Percentiles rank a stretch among this genome's conserved stretches.
Conservation (phyloP, 2,329 filamentous ascomycete species). For the Xylaria sp. region DNA sequence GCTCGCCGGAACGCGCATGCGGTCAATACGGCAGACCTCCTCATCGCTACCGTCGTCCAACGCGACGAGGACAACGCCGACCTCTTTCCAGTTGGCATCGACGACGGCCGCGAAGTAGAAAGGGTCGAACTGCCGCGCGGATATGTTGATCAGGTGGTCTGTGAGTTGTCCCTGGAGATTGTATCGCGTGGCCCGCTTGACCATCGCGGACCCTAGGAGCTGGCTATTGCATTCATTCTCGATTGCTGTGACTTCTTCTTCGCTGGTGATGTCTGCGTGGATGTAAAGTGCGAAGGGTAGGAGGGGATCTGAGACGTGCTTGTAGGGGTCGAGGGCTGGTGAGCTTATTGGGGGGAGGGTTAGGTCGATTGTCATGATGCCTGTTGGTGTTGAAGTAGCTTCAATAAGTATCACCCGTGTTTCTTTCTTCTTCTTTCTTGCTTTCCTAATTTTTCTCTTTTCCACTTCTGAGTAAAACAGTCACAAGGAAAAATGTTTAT, state of each 20-base stretch:
- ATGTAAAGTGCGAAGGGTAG: slow-evolving; percentile 21
- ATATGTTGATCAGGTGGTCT: slow-evolving; percentile 7
- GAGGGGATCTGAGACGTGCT: background rate
- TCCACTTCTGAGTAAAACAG: background rate
- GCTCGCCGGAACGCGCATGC: background rate
- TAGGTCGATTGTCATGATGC: slow-evolving; percentile 23
- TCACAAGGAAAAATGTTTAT: background rate
- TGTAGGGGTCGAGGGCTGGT: slow-evolving; percentile 10
- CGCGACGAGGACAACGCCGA: slow-evolving; percentile 14
- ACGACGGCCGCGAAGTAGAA: slow-evolving; percentile 18
- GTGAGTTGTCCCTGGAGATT: slow-evolving; percentile 2
- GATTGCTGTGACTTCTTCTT: slow-evolving; percentile 4
- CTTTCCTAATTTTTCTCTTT: too few species aligned
- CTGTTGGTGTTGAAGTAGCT: background rate
- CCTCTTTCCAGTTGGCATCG: slow-evolving; percentile 10
- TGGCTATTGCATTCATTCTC: slow-evolving; percentile 13
- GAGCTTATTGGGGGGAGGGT: slow-evolving; percentile 12
- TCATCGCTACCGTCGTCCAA: slow-evolving; percentile 8
- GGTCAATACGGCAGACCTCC: background rate
- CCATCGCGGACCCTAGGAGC: background rate
- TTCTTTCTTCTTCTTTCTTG: background rate
- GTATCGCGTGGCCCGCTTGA: background rate
- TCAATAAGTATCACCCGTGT: background rate
- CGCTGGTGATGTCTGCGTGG: slow-evolving; percentile 1
- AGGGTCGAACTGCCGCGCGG: slow-evolving; percentile 13